These are phyloP conservation scores for Xylaria intraflava DNA, from an alignment of 495 filamentous ascomycete genomes.

Conservation along the genomic window DNA sequence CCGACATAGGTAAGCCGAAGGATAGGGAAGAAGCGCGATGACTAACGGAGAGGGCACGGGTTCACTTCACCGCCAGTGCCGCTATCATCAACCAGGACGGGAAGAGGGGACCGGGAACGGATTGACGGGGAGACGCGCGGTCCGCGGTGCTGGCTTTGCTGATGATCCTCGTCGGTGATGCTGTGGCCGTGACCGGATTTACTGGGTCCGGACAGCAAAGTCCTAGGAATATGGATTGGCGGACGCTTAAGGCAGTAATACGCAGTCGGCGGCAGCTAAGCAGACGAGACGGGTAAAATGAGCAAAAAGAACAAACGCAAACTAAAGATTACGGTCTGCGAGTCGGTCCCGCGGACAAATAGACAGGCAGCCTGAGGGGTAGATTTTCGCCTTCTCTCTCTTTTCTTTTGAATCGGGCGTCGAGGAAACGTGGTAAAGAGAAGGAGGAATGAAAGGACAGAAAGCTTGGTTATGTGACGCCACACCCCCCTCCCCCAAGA, in stretches of 20 bases:
- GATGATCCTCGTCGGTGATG: too few relatives aligned
- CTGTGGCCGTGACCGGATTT: slow-evolving; percentile 1
- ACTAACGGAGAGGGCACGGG: neutral
- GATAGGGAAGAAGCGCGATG: neutral
- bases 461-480: slow-evolving; percentile 26
- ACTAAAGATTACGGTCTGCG: too few relatives aligned
- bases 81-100: slow-evolving; percentile 1
- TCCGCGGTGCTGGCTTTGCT: slow-evolving; percentile 1
- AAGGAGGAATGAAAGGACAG: slow-evolving; percentile 3
- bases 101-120: neutral
- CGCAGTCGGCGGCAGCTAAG: too few relatives aligned
- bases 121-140: slow-evolving; percentile 1
- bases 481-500: slow-evolving; percentile 17
- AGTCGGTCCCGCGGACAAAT: too few relatives aligned
- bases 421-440: neutral
- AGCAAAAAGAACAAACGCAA: too few relatives aligned
- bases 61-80: neutral
- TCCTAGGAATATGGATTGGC: neutral
- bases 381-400: neutral
- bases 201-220: neutral
- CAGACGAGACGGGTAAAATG: too few relatives aligned
- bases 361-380: neutral
- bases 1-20: slow-evolving; percentile 26
- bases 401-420: neutral
- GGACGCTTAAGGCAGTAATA: slow-evolving; percentile 7